phyloP scores from a whole-genome alignment of 345 rosid genomes.

The Viola odorata region DNA sequence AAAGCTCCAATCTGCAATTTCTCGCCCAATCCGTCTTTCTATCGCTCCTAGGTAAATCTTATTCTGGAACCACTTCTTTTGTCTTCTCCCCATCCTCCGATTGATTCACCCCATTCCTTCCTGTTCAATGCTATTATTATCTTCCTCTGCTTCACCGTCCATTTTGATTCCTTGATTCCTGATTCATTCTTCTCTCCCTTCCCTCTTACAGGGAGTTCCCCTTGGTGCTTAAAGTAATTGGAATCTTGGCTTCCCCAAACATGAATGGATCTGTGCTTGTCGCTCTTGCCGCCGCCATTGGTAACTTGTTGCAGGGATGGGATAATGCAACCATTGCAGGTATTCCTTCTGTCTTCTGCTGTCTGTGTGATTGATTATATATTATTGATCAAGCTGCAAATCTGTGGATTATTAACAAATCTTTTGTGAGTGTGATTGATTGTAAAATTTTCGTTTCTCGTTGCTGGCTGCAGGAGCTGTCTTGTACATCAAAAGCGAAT shows the following conservation, averaged over 20 bases:
- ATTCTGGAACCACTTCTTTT: too few relatives aligned
- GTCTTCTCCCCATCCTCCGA: too few relatives aligned
- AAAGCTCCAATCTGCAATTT: too few relatives aligned
- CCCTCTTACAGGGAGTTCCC: constrained; percentile 22
- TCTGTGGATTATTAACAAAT: too few relatives aligned
- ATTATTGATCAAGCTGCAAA: too few relatives aligned
- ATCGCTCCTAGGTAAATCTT: too few relatives aligned
- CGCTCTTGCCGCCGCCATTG: constrained; percentile 85
- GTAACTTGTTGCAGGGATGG: constrained; percentile 98
- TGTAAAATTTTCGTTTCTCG: not conserved
- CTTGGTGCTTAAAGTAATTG: constrained; percentile 16
- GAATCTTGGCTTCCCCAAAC: constrained; percentile 21
- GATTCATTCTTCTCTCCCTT: constrained; percentile 19
- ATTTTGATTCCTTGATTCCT: constrained; percentile 14
- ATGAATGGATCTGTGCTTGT: constrained; percentile 90
- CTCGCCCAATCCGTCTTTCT: too few relatives aligned
- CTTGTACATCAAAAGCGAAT: constrained; percentile 81
- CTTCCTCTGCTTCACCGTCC: not conserved
- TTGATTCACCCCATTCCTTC: not conserved
- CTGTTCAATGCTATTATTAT: not conserved
- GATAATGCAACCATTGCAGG: constrained; percentile 98
- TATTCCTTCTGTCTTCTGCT: too few relatives aligned
- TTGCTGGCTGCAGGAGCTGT: constrained; percentile 65
- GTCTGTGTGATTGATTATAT: not conserved
- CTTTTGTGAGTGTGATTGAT: too few relatives aligned